Conservation (phyloP, 2,329 filamentous ascomycete species). For the Tolypocladium tropicale region DNA sequence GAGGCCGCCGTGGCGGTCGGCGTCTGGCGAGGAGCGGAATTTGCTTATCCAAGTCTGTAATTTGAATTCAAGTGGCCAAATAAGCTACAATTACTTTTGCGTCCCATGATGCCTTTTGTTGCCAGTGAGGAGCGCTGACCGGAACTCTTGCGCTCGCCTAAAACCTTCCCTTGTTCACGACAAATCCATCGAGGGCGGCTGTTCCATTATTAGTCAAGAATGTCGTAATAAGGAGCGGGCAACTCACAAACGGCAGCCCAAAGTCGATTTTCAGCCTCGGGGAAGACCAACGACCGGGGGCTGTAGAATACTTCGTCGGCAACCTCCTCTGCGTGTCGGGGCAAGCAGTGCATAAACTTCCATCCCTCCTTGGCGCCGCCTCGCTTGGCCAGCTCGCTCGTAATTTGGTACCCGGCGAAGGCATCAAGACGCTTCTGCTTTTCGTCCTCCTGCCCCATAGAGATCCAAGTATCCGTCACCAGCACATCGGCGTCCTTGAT, state of each 20-base stretch:
- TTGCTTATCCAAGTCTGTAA: conserved; percentile 6
- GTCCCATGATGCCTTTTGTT: not conserved
- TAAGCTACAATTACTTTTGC: conserved; percentile 5
- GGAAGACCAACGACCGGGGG: conserved; percentile 75
- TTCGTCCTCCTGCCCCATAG: conserved; percentile 94
- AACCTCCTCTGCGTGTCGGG: conserved; percentile 86
- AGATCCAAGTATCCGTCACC: conserved; percentile 96
- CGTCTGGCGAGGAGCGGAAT: conserved; percentile 8
- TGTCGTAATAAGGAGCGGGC: not conserved
- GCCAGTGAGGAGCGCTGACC: not conserved
- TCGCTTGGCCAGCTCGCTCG: conserved; percentile 68
- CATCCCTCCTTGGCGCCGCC: conserved; percentile 81
- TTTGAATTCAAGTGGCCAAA: conserved; percentile 4
- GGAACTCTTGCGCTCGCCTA: not conserved
- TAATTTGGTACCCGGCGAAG: conserved; percentile 88
- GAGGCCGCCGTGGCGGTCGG: conserved; percentile 2
- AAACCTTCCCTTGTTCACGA: conserved; percentile 88
- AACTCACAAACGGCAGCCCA: conserved; percentile 74
- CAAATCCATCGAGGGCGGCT: conserved; percentile 77
- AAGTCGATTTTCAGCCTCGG: conserved; percentile 86
- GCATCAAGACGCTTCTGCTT: conserved; percentile 63
- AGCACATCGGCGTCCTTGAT: conserved; percentile 80
- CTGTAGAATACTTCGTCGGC: conserved; percentile 92
- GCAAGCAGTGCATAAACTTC: conserved; percentile 99
- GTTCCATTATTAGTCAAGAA: not conserved